These are phyloP conservation scores for Talaromyces atroroseus DNA, from an alignment of 2,329 filamentous ascomycete genomes.

Conservation along the genomic window DNA sequence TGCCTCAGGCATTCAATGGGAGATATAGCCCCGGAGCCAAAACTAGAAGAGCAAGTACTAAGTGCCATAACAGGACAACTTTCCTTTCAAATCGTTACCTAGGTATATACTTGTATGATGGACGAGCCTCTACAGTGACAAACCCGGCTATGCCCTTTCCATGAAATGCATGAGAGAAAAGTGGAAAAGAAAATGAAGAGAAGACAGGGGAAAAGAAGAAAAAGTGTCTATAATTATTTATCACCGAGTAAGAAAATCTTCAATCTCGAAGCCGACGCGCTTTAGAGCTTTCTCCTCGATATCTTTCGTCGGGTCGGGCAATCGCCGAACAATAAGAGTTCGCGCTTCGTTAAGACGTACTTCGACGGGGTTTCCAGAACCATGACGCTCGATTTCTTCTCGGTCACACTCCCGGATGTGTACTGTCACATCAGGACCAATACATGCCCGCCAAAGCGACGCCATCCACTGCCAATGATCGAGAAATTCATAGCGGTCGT, in stretches of 20 bases:
- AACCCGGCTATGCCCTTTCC: conserved; percentile 1
- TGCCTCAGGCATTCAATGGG: background rate
- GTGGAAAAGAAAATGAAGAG: background rate
- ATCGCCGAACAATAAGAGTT: conserved; percentile 50
- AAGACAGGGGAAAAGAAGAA: background rate
- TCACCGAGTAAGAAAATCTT: conserved; percentile 59
- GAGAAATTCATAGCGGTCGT: conserved; percentile 70
- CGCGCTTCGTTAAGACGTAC: conserved; percentile 46
- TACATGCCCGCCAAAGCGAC: conserved; percentile 80
- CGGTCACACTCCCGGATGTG: conserved; percentile 39
- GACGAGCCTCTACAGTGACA: background rate
- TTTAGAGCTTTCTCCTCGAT: conserved; percentile 66
- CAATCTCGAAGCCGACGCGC: conserved; percentile 77
- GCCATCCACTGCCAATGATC: conserved; percentile 99
- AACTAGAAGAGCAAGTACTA: background rate
- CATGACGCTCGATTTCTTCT: conserved; percentile 38
- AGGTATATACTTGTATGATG: background rate
- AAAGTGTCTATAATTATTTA: background rate
- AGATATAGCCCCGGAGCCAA: no score
- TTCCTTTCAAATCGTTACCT: background rate
- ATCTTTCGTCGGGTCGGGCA: conserved; percentile 24
- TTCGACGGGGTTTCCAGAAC: conserved; percentile 48
- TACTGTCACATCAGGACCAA: conserved; percentile 64
- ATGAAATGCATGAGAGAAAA: background rate
- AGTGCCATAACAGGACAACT: background rate